Evolutionary conservation across 2,329 filamentous ascomycete genomes (phyloP).

Genomic region (Claviceps sorghi): DNA sequence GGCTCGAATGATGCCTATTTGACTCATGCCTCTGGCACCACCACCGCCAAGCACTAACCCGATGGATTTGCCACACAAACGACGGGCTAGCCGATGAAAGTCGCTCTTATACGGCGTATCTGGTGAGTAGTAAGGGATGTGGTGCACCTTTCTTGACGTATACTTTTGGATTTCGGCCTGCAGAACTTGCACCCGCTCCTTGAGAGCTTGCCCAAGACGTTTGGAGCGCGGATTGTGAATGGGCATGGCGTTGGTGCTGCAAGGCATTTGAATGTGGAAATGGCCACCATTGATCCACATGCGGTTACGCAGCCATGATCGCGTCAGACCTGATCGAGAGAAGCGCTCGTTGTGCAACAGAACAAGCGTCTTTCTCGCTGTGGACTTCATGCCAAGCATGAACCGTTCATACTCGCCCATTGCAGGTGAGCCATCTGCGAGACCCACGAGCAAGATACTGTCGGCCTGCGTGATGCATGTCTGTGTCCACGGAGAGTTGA

Average conservation of each 20-base stretch:
- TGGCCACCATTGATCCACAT: conserved; percentile 98
- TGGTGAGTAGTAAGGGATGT: conserved; percentile 76
- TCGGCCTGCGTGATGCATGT: conserved; percentile 96
- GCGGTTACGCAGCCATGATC: conserved; percentile 80
- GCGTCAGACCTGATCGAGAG: conserved; percentile 68
- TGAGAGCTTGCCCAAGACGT: conserved; percentile 70
- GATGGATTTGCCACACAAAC: conserved; percentile 85
- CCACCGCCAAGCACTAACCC: conserved; percentile 89
- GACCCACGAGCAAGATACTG: conserved; percentile 81
- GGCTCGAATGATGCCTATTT: conserved; percentile 86
- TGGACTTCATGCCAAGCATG: conserved; percentile 92
- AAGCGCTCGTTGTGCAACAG: conserved; percentile 81
- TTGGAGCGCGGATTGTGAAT: conserved; percentile 55
- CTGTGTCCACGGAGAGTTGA: conserved; percentile 96
- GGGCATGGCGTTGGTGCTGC: conserved; percentile 61
- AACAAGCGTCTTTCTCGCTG: conserved; percentile 82
- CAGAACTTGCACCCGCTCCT: conserved; percentile 82
- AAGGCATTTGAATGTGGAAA: conserved; percentile 93
- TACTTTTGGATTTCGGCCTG: conserved; percentile 98
- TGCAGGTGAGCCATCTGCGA: conserved; percentile 76
- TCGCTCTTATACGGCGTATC: conserved; percentile 92
- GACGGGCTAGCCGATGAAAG: conserved; percentile 80
- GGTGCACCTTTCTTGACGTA: conserved; percentile 80
- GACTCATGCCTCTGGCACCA: conserved; percentile 79
- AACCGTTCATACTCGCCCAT: conserved; percentile 97